These are phyloP conservation scores for Cladosporium colombiae DNA, from an alignment of 2,329 filamentous ascomycete species.

Conservation along the genomic window DNA sequence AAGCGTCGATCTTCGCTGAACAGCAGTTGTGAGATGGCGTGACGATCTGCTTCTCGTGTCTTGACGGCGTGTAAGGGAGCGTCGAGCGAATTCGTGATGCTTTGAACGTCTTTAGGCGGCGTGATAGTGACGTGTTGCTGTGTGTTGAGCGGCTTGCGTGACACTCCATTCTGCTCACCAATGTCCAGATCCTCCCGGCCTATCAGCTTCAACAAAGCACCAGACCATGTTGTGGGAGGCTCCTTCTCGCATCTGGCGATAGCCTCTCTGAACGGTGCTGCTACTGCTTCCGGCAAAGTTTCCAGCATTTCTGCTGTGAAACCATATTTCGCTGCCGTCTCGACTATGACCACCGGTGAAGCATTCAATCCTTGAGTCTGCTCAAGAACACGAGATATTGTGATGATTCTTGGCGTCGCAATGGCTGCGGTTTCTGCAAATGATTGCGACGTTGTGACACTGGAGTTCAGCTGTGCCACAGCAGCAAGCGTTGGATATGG, in stretches of 20 bases:
- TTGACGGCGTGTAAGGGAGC: slow-evolving; percentile 69
- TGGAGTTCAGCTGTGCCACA: slow-evolving; percentile 29
- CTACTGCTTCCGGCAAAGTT: slow-evolving; percentile 81
- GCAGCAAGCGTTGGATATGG: slow-evolving; percentile 29
- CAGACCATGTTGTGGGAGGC: slow-evolving; percentile 75
- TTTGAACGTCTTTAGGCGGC: slow-evolving; percentile 66
- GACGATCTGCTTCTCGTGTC: slow-evolving; percentile 74
- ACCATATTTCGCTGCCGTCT: slow-evolving; percentile 70
- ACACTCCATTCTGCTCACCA: not conserved
- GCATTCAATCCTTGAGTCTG: slow-evolving; percentile 28
- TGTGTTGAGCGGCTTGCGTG: not conserved
- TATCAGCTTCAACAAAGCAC: slow-evolving; percentile 70
- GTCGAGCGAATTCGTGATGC: slow-evolving; percentile 71
- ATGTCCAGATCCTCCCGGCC: slow-evolving; percentile 73
- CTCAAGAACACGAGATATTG: slow-evolving; percentile 29
- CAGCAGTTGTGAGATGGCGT: slow-evolving; percentile 78
- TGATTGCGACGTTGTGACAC: slow-evolving; percentile 14
- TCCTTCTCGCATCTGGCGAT: slow-evolving; percentile 82
- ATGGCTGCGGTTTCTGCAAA: slow-evolving; percentile 14
- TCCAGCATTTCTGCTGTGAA: slow-evolving; percentile 70
- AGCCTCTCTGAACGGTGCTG: slow-evolving; percentile 76
- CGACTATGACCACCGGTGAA: slow-evolving; percentile 29
- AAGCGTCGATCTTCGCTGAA: slow-evolving; percentile 91
- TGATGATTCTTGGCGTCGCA: slow-evolving; percentile 29
- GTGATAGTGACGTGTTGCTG: not conserved